Percentiles rank a stretch among this genome's conserved stretches.
phyloP scores from a whole-genome alignment of 169 alveolate genomes.

The Besnoitia besnoiti region DNA sequence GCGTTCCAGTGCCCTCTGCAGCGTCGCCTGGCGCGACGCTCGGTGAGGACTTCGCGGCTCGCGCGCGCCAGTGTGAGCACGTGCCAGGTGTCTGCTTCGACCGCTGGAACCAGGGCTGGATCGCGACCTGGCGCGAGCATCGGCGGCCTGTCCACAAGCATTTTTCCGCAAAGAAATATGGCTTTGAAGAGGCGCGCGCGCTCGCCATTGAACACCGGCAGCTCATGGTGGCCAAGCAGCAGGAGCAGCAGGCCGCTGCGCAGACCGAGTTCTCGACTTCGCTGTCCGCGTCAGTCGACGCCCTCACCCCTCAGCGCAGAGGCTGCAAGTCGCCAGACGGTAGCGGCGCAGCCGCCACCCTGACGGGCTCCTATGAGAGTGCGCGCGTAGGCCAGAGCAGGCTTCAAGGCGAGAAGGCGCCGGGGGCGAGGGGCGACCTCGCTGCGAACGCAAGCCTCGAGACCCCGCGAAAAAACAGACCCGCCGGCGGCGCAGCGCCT shows the following conservation, averaged over 20 bases:
- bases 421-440: too few species aligned
- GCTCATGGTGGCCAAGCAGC: not conserved
- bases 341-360: too few species aligned
- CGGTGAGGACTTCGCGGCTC: not conserved
- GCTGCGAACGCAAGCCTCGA: too few species aligned
- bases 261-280: too few species aligned
- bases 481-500: too few species aligned
- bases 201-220: slow-evolving; percentile 17
- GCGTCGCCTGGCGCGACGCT: not conserved
- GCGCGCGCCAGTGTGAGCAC: slow-evolving; percentile 1
- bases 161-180: slow-evolving; percentile 35
- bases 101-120: slow-evolving; percentile 48
- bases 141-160: slow-evolving; percentile 45
- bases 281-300: too few species aligned
- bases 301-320: too few species aligned
- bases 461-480: too few species aligned
- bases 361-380: too few species aligned
- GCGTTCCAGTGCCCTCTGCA: not conserved
- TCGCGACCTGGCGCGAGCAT: slow-evolving; percentile 43
- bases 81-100: slow-evolving; percentile 46
- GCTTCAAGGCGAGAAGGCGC: too few species aligned
- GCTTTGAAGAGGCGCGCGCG: slow-evolving; percentile 7
- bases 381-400: too few species aligned
- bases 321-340: too few species aligned
- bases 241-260: not conserved